Percentiles rank a stretch among this genome's conserved stretches.
Conservation (phyloP, 495 filamentous ascomycete species). For the Filosporella fistucella region DNA sequence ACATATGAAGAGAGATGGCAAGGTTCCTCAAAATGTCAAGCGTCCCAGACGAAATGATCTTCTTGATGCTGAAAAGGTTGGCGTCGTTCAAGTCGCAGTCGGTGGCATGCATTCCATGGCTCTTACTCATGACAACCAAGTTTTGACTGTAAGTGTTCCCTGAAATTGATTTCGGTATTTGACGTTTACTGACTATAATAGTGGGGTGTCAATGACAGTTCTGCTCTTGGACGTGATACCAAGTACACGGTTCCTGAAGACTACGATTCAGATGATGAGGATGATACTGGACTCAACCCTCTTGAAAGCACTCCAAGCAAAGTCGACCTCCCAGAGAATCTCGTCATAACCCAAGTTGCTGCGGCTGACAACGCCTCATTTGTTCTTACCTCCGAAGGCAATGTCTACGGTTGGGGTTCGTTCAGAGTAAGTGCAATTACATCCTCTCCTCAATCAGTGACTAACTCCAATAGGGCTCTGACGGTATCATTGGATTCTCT, state of each 20-base stretch:
- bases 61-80: conserved; percentile 48
- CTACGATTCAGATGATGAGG: conserved; percentile 35
- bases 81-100: conserved; percentile 56
- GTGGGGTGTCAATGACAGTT: conserved; percentile 71
- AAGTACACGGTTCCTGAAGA: conserved; percentile 43
- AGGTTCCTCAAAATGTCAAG: conserved; percentile 46
- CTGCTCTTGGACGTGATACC: conserved; percentile 62
- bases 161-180: too few relatives aligned
- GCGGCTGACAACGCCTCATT: conserved; percentile 62
- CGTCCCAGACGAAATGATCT: conserved; percentile 44
- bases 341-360: conserved; percentile 51
- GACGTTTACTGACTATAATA: too few relatives aligned
- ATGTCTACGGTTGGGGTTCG: conserved; percentile 68
- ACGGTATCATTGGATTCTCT: conserved; percentile 66
- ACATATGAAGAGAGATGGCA: conserved; percentile 7
- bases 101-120: conserved; percentile 65
- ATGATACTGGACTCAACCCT: conserved; percentile 50
- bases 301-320: conserved; percentile 52
- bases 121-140: conserved; percentile 57
- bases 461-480: conserved; percentile 40
- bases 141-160: too few relatives aligned
- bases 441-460: not conserved
- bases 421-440: conserved; percentile 45
- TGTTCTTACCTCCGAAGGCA: conserved; percentile 56
- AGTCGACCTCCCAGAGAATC: conserved; percentile 35